phyloP scores from a whole-genome alignment of 2,329 filamentous ascomycete genomes.

The Neophaeococcomyces mojaviensis region DNA sequence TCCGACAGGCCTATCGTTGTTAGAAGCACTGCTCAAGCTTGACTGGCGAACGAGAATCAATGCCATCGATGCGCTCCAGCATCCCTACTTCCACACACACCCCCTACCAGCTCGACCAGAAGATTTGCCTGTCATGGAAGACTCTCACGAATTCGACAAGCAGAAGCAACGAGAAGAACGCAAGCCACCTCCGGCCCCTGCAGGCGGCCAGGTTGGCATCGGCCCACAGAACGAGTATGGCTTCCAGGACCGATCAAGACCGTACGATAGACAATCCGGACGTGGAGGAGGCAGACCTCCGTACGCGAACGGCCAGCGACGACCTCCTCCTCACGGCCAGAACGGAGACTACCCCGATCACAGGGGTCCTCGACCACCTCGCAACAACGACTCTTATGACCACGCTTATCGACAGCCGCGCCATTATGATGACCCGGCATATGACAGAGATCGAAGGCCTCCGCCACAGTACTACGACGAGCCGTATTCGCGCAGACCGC shows the following conservation, averaged over 20 bases:
- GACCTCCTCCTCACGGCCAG: slow-evolving; percentile 11
- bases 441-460: slow-evolving; percentile 6
- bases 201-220: slow-evolving; percentile 81
- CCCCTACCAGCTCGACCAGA: slow-evolving; percentile 74
- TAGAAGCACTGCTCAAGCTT: slow-evolving; percentile 75
- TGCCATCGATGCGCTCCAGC: slow-evolving; percentile 84
- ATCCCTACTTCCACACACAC: slow-evolving; percentile 77
- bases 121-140: slow-evolving; percentile 85
- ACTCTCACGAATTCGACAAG: slow-evolving; percentile 93
- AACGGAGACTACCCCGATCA: slow-evolving; percentile 17
- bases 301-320: slow-evolving; percentile 24
- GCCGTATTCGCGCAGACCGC: slow-evolving; percentile 16
- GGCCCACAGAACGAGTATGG: slow-evolving; percentile 54
- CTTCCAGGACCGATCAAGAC: slow-evolving; percentile 26
- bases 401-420: slow-evolving; percentile 13
- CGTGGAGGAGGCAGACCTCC: slow-evolving; percentile 29
- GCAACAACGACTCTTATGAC: slow-evolving; percentile 16
- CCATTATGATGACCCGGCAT: slow-evolving; percentile 11
- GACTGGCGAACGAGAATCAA: slow-evolving; percentile 88
- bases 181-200: slow-evolving; percentile 76
- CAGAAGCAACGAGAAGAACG: slow-evolving; percentile 83
- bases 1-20: slow-evolving; percentile 65
- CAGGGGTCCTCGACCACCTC: slow-evolving; percentile 13
- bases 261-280: slow-evolving; percentile 29
- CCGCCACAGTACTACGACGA: slow-evolving; percentile 17